These are phyloP conservation scores for Cucurbita ficifolia DNA, from an alignment of 306 rosid genomes.

Conservation along the genomic window DNA sequence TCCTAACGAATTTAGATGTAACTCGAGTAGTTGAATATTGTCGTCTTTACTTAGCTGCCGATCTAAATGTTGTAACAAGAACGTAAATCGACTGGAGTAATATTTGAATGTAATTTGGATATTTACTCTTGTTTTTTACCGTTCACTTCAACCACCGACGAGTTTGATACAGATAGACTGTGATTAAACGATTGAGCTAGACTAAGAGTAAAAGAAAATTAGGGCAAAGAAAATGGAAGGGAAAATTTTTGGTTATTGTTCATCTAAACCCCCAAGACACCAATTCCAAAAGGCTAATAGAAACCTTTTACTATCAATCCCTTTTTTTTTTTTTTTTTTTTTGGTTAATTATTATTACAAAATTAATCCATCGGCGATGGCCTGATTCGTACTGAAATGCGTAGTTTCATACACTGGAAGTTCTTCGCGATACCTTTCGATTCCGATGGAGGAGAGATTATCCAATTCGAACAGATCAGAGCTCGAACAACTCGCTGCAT, in stretches of 20 bases:
- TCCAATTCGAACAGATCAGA: conserved; percentile 97
- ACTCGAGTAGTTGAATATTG: too few species aligned
- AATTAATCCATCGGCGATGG: conserved; percentile 62
- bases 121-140: too few species aligned
- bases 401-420: conserved; percentile 95
- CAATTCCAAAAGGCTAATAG: background rate
- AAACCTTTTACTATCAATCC: background rate
- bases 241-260: conserved; percentile 1
- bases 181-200: too few species aligned
- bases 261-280: background rate
- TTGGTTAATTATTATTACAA: conserved; percentile 31
- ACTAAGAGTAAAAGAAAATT: background rate
- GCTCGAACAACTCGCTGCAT: conserved; percentile 62
- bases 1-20: background rate
- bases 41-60: too few species aligned
- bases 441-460: conserved; percentile 66
- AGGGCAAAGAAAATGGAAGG: background rate
- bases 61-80: too few species aligned
- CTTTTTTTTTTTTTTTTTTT: background rate
- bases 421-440: conserved; percentile 77
- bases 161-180: too few species aligned
- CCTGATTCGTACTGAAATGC: conserved; percentile 57
- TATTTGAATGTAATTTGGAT: too few species aligned
- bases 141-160: too few species aligned
- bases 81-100: too few species aligned